phyloP scores from a whole-genome alignment of 2,329 filamentous ascomycete genomes.

The Alternaria longipes region DNA sequence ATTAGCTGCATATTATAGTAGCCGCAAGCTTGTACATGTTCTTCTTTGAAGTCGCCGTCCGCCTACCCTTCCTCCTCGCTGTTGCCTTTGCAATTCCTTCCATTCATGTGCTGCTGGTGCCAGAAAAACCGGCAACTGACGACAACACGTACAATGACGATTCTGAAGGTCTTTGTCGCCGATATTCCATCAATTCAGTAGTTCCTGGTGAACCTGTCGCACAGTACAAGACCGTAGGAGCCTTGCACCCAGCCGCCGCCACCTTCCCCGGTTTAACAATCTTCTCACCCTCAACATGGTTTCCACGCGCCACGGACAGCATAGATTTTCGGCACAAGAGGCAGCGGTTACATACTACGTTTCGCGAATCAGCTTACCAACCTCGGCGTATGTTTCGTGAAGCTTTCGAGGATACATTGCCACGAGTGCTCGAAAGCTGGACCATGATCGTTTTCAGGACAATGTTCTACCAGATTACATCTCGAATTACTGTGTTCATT shows the following conservation, averaged over 20 bases:
- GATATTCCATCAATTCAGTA: background rate
- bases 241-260: background rate
- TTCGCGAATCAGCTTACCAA: background rate
- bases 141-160: accelerated
- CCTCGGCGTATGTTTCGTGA: slow-evolving; percentile 5
- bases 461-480: background rate
- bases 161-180: background rate
- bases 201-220: background rate
- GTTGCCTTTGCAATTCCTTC: background rate
- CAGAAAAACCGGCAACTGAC: background rate
- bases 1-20: background rate
- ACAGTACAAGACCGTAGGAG: background rate
- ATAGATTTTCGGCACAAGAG: background rate
- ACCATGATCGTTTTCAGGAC: too few species aligned
- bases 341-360: background rate
- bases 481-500: background rate
- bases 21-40: background rate
- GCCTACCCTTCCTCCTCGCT: background rate
- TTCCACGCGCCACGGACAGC: background rate
- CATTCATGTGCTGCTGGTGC: background rate
- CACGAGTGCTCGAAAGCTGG: background rate
- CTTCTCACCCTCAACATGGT: background rate
- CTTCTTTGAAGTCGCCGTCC: slow-evolving; percentile 2
- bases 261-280: background rate
- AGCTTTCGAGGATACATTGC: background rate